Evolutionary conservation across 1,139 yeast genomes (phyloP), one percentile per base, ranked within the genome.

Genomic region (Debaryomycetaceae sp.): DNA sequence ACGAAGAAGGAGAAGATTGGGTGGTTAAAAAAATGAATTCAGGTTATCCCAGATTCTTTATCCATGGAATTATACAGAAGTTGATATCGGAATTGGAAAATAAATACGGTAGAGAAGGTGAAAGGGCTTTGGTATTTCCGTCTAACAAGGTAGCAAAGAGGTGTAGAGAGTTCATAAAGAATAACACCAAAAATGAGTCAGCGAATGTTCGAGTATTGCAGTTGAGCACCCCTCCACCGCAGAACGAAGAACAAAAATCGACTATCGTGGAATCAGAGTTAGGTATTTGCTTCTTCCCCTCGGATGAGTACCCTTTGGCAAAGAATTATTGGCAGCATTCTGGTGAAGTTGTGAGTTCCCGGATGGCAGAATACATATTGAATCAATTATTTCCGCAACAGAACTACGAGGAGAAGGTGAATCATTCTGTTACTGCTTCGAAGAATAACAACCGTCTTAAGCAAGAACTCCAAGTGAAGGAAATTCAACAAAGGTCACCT

Each of bases 241-340:
- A 65, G 29, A 73, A 64, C 17, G 81, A 75, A 11, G 79, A 75
- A 31, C 91, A 84, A 48, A 71, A 67, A 41, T 73, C 80, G 2
- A 75, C 75, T 43, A 70, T 80, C 42, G 67, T 79, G 17, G 91
- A 81, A 46, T 78, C 91, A 6, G 75, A 76, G 37, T 76, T 91
- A 41, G 86, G 92, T 0, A 86, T 81, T 24, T 87, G 88, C 2
- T 85, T 92, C 50, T 83, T 84, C 52, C 87, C 87, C 0, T 67
- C 72, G 2, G 56, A 64, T 2, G 78, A 76, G 38, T 80, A 70
- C 48, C 61, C 78, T 1, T 58, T 85, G 5, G 92, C 94, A 28
- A 89, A 88, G 58, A 81, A 80, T 51, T 92, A 87, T 63, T 92
- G 98, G 98, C 97, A 91, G 58, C 97, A 91, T 55, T 73, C 95